Evolutionary conservation across 2,329 filamentous ascomycete species (phyloP), one percentile per base, ranked within the genome.

Genomic region (Penicillium sp.): DNA sequence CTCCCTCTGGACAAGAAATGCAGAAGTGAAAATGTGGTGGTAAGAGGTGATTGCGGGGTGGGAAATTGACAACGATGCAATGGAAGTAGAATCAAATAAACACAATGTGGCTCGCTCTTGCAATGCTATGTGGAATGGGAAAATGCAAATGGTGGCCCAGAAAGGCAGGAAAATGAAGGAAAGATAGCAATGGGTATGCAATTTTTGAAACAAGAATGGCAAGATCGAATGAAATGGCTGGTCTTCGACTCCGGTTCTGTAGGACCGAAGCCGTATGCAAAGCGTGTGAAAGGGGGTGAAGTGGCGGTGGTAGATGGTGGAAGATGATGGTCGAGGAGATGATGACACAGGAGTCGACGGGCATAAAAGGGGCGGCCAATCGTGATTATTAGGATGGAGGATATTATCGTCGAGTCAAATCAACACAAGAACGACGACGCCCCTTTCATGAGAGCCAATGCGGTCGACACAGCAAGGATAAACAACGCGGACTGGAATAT

Each of bases 121-220:
- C 76, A 78, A 79, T 79, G 76, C 76, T 76, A 78, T 74, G 74
- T 75, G 69, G 72, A 69, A 74, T 70, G 63, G 69, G 68, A 69
- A 68, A 68, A 73, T 72, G 71, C 69, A 75, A 68, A 69, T 71
- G 67, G 69, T 67, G 65, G 64, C 67, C 69, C 69, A 71, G 63
- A 59, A 66, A 42, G 31, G 59, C 67, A 66, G 67, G 67, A 17
- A 25, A 35, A 12, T 37, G 10, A 54, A 47, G 68, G 63, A 68
- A 68, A 62, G 67, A 64, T 68, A 72, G 67, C 65, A 67, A 70
- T 66, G 72, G 72, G 71, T 73, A 74, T 74, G 70, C 71, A 71
- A 71, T 71, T 71, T 72, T 73, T 63, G 55, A 59, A 65, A 64
- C 60, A 67, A 60, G 64, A 63, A 67, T 58, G 56, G 62, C 63